Evolutionary conservation across 1,284 basidiomycete genomes (phyloP), one percentile per base, ranked within the genome.

Genomic region (Amylostereum areolatum): DNA sequence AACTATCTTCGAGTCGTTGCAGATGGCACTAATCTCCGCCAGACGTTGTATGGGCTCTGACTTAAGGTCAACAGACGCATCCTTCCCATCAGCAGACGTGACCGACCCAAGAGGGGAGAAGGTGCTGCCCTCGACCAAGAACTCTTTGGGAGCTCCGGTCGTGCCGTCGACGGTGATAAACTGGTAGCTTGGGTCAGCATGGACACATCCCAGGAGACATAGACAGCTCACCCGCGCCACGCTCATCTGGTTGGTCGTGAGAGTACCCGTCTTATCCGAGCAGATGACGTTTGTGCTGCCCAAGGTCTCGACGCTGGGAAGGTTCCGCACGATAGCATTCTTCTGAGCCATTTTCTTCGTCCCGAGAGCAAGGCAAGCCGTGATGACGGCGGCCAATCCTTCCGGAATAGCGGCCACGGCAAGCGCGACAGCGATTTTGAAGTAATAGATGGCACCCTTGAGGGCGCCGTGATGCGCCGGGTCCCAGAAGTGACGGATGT

Each of bases 331-430:
- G 58, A 98, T 97, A 4, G 94, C 95, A 54, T 96, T 96, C 70
- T 93, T 90, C 73, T 95, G 90, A 1, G 95, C 93, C 95, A 98
- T 97, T 66, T 95, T 95, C 73, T 95, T 93, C 10, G 93, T 96
- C 18, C 95, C 95, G 9, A 98, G 77, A 6, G 95, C 94, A 41
- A 98, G 72, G 66, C 92, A 96, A n/a, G 92, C 92, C 5, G 95
- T 98, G 61, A 97, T 96, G 54, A 97, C 94, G 43, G 92, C 93
- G 32, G 95, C 92, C 10, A 98, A 74, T 54, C 94, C 95, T 66
- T 97, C 94, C 0, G 95, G 94, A 60, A 97, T 97, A 43, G 94
- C 94, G 50, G 95, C 94, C 41, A 97, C 94, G 12, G 95, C 94
- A 34, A 97, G 75, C 3, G 95, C 92, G 42, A 98, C 95, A 33